phyloP scores from a whole-genome alignment of 768 basidiomycete species.

The Lyophyllum semitale region DNA sequence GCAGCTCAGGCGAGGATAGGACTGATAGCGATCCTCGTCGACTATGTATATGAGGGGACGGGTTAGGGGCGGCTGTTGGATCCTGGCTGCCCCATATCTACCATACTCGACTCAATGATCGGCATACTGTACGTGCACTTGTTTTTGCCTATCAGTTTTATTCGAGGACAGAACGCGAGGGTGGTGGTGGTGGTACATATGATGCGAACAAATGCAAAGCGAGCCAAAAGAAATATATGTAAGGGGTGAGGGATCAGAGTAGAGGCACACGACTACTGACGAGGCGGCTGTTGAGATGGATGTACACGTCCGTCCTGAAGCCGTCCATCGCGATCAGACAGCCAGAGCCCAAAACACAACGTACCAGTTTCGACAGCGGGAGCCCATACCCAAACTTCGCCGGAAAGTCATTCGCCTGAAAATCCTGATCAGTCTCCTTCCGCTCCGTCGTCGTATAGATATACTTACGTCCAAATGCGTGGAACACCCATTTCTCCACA shows the following conservation, averaged over 20 bases:
- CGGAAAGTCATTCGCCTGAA: conserved; percentile 87
- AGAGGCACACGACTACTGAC: conserved; percentile 83
- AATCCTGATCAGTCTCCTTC: conserved; percentile 73
- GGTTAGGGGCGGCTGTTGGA: too few species aligned
- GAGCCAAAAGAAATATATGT: neutral
- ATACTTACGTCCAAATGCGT: conserved; percentile 97
- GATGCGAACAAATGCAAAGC: neutral
- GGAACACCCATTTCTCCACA: too few species aligned
- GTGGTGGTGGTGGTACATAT: neutral
- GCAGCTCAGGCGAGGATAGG: too few species aligned
- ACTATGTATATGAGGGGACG: too few species aligned
- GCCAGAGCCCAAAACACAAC: too few species aligned
- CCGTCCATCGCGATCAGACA: conserved; percentile 98
- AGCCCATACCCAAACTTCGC: conserved; percentile 95
- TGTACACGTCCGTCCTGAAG: conserved; percentile 94
- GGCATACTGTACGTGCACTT: too few species aligned
- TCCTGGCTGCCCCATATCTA: too few species aligned
- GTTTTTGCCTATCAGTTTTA: too few species aligned
- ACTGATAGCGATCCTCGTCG: too few species aligned
- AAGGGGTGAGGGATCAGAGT: conserved; percentile 36
- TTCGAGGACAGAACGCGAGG: too few species aligned
- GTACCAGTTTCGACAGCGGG: conserved; percentile 89
- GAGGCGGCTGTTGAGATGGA: conserved; percentile 86
- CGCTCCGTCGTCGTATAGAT: conserved; percentile 91
- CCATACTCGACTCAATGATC: too few species aligned